phyloP scores from a whole-genome alignment of 495 filamentous ascomycete genomes.

The Hyaloscypha bicolor region DNA sequence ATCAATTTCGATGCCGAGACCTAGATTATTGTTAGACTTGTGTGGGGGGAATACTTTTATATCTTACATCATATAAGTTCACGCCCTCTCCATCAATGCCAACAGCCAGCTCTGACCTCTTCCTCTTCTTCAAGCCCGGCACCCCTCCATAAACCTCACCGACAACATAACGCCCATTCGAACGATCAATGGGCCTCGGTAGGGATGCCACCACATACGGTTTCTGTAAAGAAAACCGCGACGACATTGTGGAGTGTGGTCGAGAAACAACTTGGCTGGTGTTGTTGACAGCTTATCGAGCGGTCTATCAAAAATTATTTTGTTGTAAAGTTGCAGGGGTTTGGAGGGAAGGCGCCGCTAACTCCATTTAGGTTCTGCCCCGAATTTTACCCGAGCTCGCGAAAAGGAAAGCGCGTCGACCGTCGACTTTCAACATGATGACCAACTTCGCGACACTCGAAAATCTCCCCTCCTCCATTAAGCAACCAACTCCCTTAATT shows the following conservation, averaged over 20 bases:
- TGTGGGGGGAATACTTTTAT: constrained; percentile 71
- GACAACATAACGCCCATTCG: constrained; percentile 59
- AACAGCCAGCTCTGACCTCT: constrained; percentile 79
- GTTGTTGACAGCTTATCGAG: not conserved
- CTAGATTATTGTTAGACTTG: constrained; percentile 56
- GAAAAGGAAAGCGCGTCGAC: not conserved
- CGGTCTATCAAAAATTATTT: constrained; percentile 24
- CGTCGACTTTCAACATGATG: not conserved
- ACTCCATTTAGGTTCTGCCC: not conserved
- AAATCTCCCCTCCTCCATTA: not conserved
- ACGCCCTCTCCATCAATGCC: constrained; percentile 90
- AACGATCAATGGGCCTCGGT: constrained; percentile 63
- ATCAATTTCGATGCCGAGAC: constrained; percentile 77
- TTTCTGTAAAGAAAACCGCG: constrained; percentile 55
- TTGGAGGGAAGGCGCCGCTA: not conserved
- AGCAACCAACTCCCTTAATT: not conserved
- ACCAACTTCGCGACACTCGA: not conserved
- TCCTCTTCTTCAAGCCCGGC: constrained; percentile 75
- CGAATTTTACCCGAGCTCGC: not conserved
- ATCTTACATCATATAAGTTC: constrained; percentile 86
- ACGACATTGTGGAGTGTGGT: constrained; percentile 43
- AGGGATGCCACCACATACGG: constrained; percentile 67
- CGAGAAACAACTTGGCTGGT: not conserved
- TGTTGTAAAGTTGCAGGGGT: constrained; percentile 3
- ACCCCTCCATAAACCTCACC: constrained; percentile 71